Evolutionary conservation across 179 eudicot species (phyloP), one percentile per base, ranked within the genome.

Genomic region (Amaranthus tricolor): DNA sequence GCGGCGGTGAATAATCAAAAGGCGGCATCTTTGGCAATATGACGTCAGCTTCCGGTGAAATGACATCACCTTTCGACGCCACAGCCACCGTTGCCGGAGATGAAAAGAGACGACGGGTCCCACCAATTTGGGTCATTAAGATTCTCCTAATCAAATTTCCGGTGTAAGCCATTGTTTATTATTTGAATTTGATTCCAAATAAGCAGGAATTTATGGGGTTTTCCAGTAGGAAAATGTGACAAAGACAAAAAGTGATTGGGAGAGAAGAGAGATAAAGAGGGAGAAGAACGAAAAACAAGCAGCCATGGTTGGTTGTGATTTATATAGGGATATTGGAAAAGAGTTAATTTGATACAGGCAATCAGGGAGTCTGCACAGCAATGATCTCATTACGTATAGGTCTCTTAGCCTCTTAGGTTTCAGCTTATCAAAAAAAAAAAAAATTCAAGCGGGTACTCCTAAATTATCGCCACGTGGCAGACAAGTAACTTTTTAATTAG

Each of bases 1-100:
- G 88, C 55, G 98, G 98, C 24, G 99, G 99, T 16, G 89, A 1
- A 82, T 93, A 93, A 66, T 90, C 94, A 80, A 91, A 95, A 13
- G 82, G 68, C 72, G 99, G 97, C 87, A 93, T 86, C 70, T 82
- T 81, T 15, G 83, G 82, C 7, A 12, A 3, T 0, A 7, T 68
- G 31, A 67, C 80, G 64, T 71, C 82, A 71, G 58, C 50, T 58
- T 3, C 79, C 71, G 77, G 75, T 40, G 57, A 62, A 6, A 16
- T 56, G 44, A 68, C 80, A 68, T 76, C 77, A 73, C 20, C 13
- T 44, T 69, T 72, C 5, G 53, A 49, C 59, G 70, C 19, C 1
- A 54, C 57, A 52, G 70, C 19, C 1, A 54, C 71, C 1, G 79
- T 70, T 8, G 79, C 74, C 21, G 66, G 66, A 21, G 76, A 13